Evolutionary conservation across 768 basidiomycete genomes (phyloP).

Genomic region (Mycena latifolia): DNA sequence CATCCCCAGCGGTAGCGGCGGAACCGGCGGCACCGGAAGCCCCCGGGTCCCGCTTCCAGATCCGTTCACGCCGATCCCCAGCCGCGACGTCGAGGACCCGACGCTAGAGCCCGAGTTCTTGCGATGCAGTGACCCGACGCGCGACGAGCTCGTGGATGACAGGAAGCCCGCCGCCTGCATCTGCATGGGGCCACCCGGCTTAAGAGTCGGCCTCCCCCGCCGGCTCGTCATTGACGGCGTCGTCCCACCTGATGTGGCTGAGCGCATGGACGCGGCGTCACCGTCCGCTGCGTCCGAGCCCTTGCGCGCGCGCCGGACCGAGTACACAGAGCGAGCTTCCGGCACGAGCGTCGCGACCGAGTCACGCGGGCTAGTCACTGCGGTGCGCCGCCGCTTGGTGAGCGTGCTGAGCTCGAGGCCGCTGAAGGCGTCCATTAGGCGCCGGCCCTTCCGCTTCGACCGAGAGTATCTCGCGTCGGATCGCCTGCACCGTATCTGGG

Average conservation of each 20-base stretch:
- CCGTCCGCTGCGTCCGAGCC: slow-evolving; percentile 56
- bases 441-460: slow-evolving; percentile 79
- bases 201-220: slow-evolving; percentile 48
- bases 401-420: slow-evolving; percentile 81
- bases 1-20: slow-evolving; percentile 36
- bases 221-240: slow-evolving; percentile 59
- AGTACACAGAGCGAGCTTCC: slow-evolving; percentile 37
- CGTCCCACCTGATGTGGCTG: slow-evolving; percentile 65
- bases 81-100: slow-evolving; percentile 53
- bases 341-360: slow-evolving; percentile 52
- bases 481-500: slow-evolving; percentile 69
- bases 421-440: slow-evolving; percentile 84
- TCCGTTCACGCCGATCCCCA: slow-evolving; percentile 38
- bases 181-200: slow-evolving; percentile 41
- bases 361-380: slow-evolving; percentile 41
- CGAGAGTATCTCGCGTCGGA: slow-evolving; percentile 73
- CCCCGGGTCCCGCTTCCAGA: slow-evolving; percentile 12
- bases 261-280: slow-evolving; percentile 66
- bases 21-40: slow-evolving; percentile 40
- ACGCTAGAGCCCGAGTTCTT: slow-evolving; percentile 75
- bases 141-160: slow-evolving; percentile 35
- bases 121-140: slow-evolving; percentile 59
- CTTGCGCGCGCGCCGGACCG: slow-evolving; percentile 45
- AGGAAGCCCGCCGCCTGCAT: slow-evolving; percentile 25
- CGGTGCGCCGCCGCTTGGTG: slow-evolving; percentile 59